These are phyloP conservation scores for Acmispon strigosus DNA, from an alignment of 306 rosid species.

Conservation along the genomic window DNA sequence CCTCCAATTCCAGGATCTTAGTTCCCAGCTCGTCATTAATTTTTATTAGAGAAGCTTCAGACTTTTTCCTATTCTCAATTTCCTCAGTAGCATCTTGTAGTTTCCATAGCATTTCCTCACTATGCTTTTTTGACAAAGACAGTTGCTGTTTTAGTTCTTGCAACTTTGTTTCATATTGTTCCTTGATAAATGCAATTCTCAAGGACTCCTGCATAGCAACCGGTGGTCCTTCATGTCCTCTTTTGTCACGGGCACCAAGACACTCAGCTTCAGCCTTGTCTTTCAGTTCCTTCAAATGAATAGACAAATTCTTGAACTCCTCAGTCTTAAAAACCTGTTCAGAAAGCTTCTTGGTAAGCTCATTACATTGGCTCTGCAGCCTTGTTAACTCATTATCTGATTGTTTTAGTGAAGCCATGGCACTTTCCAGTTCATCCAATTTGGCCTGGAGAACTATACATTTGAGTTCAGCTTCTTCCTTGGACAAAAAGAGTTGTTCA, in stretches of 20 bases:
- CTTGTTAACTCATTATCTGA: constrained; percentile 42
- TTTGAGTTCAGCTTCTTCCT: constrained; percentile 75
- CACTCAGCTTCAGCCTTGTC: constrained; percentile 84
- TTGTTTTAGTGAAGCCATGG: constrained; percentile 47
- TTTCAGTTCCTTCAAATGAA: constrained; percentile 89
- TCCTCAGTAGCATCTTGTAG: constrained; percentile 84
- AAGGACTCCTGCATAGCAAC: constrained; percentile 76
- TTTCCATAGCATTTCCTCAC: constrained; percentile 90
- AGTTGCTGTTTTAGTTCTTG: constrained; percentile 85
- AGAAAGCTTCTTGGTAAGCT: constrained; percentile 64
- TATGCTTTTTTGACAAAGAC: constrained; percentile 73
- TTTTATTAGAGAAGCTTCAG: constrained; percentile 68
- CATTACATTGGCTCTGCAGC: constrained; percentile 56
- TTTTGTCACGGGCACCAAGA: constrained; percentile 54
- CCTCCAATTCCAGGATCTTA: constrained; percentile 86
- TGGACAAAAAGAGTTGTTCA: constrained; percentile 55
- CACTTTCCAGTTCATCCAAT: constrained; percentile 55
- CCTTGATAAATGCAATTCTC: constrained; percentile 96
- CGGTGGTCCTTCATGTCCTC: constrained; percentile 68
- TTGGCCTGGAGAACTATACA: constrained; percentile 55
- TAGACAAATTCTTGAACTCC: constrained; percentile 87
- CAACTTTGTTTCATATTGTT: constrained; percentile 89
- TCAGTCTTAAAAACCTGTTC: constrained; percentile 85
- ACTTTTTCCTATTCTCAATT: constrained; percentile 62
- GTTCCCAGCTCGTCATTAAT: constrained; percentile 72